Base-by-base conservation (phyloP, 73 alveolate genomes). In the Durusdinium trenchii region DNA sequence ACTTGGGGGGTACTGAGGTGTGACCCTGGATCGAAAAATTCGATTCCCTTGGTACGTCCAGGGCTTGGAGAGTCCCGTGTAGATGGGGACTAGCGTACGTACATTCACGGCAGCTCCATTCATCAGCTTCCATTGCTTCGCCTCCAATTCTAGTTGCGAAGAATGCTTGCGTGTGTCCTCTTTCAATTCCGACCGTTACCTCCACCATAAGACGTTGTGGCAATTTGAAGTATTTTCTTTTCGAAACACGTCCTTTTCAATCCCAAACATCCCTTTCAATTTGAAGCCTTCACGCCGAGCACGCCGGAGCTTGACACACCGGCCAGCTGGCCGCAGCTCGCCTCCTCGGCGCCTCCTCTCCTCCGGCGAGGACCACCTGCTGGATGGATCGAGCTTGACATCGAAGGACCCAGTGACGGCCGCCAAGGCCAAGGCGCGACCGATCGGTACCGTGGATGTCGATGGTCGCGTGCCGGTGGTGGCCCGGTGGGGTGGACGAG, bases 31-130 rank as follows among this genome's bases (percentile, higher is more conserved):
- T 91, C 97, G 97, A 87, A 91, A 91, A 57, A 91, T 91, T 51
- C 97, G 97, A 51, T 91, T 91, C n/a, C 97, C 97, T 26, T 91
- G 97, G 97, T 91, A 91, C 52, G 97, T 51, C 45, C 60, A 18
- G 51, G 60, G 89, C 97, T 91, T 51, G 28, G 52, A 79, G 90
- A 32, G 40, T 3, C 84, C n/a, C 52, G 52, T 73, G 26, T 5
- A 73, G 84, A 47, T 57, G 23, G 69, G 23, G 69, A 57, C 32
- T 57, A 23, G 32, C 69, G 32, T n/a, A n/a, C n/a, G n/a, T n/a
- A n/a, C n/a, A n/a, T n/a, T n/a, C n/a, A n/a, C n/a, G n/a, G n/a
- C n/a, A n/a, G n/a, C n/a, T n/a, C n/a, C n/a, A n/a, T n/a, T n/a
- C n/a, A n/a, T n/a, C n/a, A n/a, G n/a, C n/a, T n/a, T n/a, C n/a